Conservation (phyloP, 768 basidiomycete species). For the Cystofilobasidium macerans region DNA sequence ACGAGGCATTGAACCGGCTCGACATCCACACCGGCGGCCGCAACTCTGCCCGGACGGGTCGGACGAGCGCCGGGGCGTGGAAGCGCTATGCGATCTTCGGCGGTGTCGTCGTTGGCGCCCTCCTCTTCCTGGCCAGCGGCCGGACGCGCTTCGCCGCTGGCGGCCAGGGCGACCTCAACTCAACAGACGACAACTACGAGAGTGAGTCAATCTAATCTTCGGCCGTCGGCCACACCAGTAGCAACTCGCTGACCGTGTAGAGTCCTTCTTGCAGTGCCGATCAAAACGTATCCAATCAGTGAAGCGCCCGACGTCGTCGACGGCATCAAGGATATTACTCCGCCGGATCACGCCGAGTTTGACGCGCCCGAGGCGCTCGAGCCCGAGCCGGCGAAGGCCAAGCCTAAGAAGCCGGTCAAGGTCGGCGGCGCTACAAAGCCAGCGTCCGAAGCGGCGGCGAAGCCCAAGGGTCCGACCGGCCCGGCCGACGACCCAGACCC, state of each 20-base stretch:
- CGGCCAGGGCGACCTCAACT: conserved; percentile 5
- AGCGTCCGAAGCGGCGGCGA: conserved; percentile 24
- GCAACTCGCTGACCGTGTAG: neutral
- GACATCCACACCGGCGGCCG: neutral
- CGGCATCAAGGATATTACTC: neutral
- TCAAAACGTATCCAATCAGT: neutral
- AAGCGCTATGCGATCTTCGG: conserved; percentile 33
- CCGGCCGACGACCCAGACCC: conserved; percentile 66
- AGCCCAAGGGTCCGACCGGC: conserved; percentile 40
- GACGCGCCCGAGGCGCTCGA: conserved; percentile 9
- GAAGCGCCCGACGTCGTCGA: neutral
- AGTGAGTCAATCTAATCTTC: neutral
- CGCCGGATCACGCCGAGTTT: conserved; percentile 7
- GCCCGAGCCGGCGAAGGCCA: conserved; percentile 25
- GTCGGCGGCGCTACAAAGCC: conserved; percentile 9
- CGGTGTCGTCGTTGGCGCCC: conserved; percentile 28
- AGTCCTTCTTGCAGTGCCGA: neutral
- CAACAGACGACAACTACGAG: conserved; percentile 26
- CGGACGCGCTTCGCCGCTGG: conserved; percentile 19
- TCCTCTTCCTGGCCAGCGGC: conserved; percentile 30
- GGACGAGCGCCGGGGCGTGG: conserved; percentile 27
- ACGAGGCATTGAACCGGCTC: neutral
- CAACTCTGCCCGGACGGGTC: conserved; percentile 25
- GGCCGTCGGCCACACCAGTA: neutral
- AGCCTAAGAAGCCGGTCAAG: conserved; percentile 22